Percentiles rank a stretch among this genome's conserved stretches.
Conservation (phyloP, 2,329 filamentous ascomycete species). For the Nothopassalora personata region DNA sequence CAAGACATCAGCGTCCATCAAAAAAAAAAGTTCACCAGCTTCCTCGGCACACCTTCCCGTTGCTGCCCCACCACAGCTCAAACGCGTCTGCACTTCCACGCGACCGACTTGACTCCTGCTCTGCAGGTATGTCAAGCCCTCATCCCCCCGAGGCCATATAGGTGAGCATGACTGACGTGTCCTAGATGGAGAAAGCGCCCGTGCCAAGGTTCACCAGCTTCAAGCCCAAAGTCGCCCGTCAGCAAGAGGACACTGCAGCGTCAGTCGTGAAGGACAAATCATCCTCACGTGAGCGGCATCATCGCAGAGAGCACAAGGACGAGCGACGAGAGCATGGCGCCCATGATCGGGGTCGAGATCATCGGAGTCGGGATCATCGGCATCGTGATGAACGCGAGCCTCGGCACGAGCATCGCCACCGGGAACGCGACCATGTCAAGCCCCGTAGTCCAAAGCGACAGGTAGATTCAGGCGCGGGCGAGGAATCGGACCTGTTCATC, state of each 20-base stretch:
- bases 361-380: not conserved
- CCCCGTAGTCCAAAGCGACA: not conserved
- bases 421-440: not conserved
- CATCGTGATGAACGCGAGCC: not conserved
- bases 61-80: not conserved
- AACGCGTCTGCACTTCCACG: not conserved
- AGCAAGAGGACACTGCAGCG: constrained; percentile 10
- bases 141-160: not conserved
- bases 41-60: not conserved
- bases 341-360: not conserved
- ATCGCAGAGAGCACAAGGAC: not conserved
- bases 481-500: constrained; percentile 45
- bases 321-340: constrained; percentile 1
- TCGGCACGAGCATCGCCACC: not conserved
- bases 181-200: constrained; percentile 18
- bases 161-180: no score
- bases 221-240: constrained; percentile 45
- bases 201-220: constrained; percentile 74
- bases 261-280: not conserved
- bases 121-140: not conserved
- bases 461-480: constrained; percentile 12
- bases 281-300: not conserved
- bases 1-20: no score
- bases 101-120: not conserved
- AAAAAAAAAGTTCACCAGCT: not conserved